Conservation (phyloP, 106 monocot genomes). For the Dendrobium catenatum region DNA sequence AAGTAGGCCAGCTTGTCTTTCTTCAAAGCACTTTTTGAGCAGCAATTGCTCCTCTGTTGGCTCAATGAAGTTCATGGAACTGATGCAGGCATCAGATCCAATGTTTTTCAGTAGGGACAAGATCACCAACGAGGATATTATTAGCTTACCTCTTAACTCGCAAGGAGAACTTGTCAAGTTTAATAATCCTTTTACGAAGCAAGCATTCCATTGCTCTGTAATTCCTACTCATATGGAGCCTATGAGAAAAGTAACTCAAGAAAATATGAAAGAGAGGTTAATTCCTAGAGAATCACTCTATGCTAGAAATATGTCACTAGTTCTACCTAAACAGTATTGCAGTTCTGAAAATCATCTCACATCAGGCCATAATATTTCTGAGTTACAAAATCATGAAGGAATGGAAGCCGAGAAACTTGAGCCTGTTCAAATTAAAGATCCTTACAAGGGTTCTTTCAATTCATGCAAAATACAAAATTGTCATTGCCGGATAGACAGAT, state of each 20-base stretch:
- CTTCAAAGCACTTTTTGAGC: constrained; percentile 4
- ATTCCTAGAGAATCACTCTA: background rate
- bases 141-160: constrained; percentile 53
- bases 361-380: too few relatives aligned
- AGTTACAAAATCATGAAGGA: too few relatives aligned
- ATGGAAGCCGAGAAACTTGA: too few relatives aligned
- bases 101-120: constrained; percentile 4
- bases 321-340: too few relatives aligned
- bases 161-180: constrained; percentile 44
- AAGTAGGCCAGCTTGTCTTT: background rate
- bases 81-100: background rate
- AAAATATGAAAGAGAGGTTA: background rate
- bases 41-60: constrained; percentile 18
- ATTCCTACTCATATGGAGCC: background rate
- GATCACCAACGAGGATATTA: constrained; percentile 13
- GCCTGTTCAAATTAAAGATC: too few relatives aligned
- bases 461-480: too few relatives aligned
- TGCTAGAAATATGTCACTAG: background rate
- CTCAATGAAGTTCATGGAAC: constrained; percentile 3
- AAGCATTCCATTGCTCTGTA: constrained; percentile 14
- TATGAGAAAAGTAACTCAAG: background rate
- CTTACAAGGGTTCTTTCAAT: too few relatives aligned
- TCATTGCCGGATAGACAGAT: too few relatives aligned
- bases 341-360: too few relatives aligned
- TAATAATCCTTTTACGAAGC: constrained; percentile 17